Evolutionary conservation across 2,329 filamentous ascomycete genomes (phyloP).

Genomic region (Pestalotiopsis fici): DNA sequence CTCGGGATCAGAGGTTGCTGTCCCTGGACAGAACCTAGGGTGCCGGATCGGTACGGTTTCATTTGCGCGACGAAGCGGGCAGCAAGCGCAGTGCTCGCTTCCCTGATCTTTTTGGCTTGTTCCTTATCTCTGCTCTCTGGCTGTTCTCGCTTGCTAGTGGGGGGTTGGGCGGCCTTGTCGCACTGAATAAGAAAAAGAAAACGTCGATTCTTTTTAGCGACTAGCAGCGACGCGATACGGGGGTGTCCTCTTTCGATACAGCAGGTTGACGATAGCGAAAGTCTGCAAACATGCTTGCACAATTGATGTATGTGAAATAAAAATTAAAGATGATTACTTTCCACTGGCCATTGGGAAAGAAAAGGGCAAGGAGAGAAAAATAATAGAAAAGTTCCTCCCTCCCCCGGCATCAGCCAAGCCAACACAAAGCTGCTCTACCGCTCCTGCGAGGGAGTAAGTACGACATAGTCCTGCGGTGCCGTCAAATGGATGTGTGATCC

Average conservation of each 20-base stretch:
- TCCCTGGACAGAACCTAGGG: neutral
- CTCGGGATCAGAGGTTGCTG: neutral
- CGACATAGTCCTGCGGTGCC: neutral
- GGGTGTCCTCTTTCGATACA: neutral
- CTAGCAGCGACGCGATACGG: neutral
- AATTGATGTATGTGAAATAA: neutral
- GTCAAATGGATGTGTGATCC: neutral
- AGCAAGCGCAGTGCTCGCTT: neutral
- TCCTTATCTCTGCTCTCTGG: neutral
- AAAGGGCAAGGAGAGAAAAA: neutral
- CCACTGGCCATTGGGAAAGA: neutral
- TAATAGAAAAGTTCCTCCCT: neutral
- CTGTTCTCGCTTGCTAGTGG: neutral
- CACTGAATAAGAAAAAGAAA: neutral
- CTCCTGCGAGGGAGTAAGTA: neutral
- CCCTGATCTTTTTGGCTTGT: neutral
- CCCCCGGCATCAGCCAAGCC: neutral
- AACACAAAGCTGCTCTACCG: neutral
- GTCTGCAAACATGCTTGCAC: neutral
- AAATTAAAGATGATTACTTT: neutral
- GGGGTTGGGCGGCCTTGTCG: neutral
- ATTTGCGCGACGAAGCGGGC: neutral
- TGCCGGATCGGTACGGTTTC: slow-evolving; percentile 8
- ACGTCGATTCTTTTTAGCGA: neutral
- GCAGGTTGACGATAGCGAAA: neutral